Percentiles rank a stretch among this genome's conserved stretches.
phyloP scores from a whole-genome alignment of 495 filamentous ascomycete species.

The Aspergillus bertholletiae region DNA sequence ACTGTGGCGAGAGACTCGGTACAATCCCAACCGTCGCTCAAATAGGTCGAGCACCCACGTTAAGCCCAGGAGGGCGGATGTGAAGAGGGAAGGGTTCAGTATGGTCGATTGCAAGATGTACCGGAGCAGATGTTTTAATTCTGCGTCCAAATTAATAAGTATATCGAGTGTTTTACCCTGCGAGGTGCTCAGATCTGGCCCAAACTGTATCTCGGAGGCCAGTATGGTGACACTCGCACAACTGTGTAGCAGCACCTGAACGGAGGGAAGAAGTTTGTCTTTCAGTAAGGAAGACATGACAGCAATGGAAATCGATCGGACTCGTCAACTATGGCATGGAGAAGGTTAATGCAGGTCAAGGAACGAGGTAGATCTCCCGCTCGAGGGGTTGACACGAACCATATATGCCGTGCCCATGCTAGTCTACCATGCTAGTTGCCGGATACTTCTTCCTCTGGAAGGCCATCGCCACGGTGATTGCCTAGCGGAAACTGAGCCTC shows the following conservation, averaged over 20 bases:
- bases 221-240: background rate
- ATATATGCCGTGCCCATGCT: too few relatives aligned
- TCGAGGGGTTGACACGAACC: too few relatives aligned
- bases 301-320: background rate
- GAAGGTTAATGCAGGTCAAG: background rate
- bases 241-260: background rate
- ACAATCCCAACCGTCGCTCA: background rate
- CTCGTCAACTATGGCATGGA: background rate
- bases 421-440: too few relatives aligned
- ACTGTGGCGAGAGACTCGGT: background rate
- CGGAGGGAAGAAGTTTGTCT: background rate
- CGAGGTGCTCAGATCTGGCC: background rate
- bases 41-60: background rate
- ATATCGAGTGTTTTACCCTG: background rate
- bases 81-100: background rate
- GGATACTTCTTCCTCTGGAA: background rate
- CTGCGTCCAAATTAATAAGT: background rate
- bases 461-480: background rate
- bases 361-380: background rate
- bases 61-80: background rate
- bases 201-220: background rate
- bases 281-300: background rate
- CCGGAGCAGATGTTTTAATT: background rate
- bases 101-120: background rate
- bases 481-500: too few relatives aligned